These are phyloP conservation scores for Pyracantha coccinea DNA, from an alignment of 331 rosid species.

Conservation along the genomic window DNA sequence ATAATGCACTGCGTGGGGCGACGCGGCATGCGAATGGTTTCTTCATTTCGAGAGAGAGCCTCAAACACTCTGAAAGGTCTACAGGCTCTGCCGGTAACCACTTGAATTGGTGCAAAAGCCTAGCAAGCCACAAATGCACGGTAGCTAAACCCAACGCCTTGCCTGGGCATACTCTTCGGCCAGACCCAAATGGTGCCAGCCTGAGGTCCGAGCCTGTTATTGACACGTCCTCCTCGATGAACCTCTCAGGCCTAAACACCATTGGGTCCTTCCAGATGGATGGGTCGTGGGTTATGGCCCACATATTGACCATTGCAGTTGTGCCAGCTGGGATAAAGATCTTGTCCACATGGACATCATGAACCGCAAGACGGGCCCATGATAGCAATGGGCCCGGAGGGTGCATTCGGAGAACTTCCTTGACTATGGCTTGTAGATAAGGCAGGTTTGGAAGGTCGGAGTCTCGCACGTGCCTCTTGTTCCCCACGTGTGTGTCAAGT, in stretches of 20 bases:
- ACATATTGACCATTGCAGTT: constrained; percentile 91
- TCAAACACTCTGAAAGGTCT: constrained; percentile 67
- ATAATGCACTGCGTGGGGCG: constrained; percentile 13
- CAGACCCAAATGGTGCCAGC: constrained; percentile 86
- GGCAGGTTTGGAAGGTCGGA: constrained; percentile 55
- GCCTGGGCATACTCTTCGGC: constrained; percentile 80
- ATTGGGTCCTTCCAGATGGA: constrained; percentile 68
- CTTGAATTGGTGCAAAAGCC: constrained; percentile 43
- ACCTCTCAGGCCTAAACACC: constrained; percentile 64
- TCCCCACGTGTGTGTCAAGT: constrained; percentile 44
- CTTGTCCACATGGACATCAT: constrained; percentile 63
- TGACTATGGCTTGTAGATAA: constrained; percentile 70
- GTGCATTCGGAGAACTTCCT: constrained; percentile 76
- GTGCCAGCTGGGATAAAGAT: constrained; percentile 73
- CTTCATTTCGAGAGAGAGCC: constrained; percentile 76
- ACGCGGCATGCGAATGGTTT: constrained; percentile 41
- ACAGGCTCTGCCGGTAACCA: constrained; percentile 50
- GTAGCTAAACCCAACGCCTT: constrained; percentile 64
- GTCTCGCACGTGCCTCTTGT: constrained; percentile 44
- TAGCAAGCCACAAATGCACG: constrained; percentile 73
- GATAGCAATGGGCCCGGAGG: constrained; percentile 97
- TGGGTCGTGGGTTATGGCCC: constrained; percentile 84
- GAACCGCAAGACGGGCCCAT: constrained; percentile 81
- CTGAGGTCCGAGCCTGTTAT: constrained; percentile 72
- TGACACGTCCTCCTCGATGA: constrained; percentile 46